Conservation (phyloP, 2,329 filamentous ascomycete species). For the Fusarium sp. region DNA sequence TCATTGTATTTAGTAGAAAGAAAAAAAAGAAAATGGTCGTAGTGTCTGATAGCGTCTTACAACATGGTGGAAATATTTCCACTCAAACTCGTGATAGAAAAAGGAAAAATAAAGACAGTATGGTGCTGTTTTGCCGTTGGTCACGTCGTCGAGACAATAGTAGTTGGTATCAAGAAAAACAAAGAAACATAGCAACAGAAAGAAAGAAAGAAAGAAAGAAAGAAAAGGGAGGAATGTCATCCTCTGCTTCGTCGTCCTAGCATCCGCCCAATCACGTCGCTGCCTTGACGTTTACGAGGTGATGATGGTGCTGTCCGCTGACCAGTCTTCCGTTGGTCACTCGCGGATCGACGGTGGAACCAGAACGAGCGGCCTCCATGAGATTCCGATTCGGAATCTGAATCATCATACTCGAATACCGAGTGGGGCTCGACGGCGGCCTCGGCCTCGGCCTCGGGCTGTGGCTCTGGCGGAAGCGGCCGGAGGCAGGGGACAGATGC, state of each 20-base stretch:
- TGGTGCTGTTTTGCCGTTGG: conserved; percentile 13
- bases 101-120: background rate
- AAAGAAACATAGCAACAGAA: conserved; percentile 5
- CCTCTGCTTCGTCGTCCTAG: conserved; percentile 50
- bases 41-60: conserved; percentile 29
- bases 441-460: conserved; percentile 27
- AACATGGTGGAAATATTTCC: conserved; percentile 10
- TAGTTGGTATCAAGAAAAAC: conserved; percentile 39
- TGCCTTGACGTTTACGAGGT: conserved; percentile 47
- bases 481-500: conserved; percentile 46
- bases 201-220: background rate
- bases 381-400: conserved; percentile 53
- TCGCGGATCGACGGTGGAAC: conserved; percentile 55
- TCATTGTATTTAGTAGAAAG: conserved; percentile 1
- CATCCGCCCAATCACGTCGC: conserved; percentile 54
- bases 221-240: conserved; percentile 9
- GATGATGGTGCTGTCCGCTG: conserved; percentile 42
- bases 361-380: conserved; percentile 54
- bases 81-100: conserved; percentile 18
- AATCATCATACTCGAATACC: conserved; percentile 63
- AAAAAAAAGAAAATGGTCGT: conserved; percentile 3
- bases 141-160: conserved; percentile 39
- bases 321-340: conserved; percentile 43
- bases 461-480: conserved; percentile 40
- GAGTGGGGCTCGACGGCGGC: conserved; percentile 49